Evolutionary conservation across 1,139 yeast species (phyloP).

Genomic region (Suhomyces atakaporum): DNA sequence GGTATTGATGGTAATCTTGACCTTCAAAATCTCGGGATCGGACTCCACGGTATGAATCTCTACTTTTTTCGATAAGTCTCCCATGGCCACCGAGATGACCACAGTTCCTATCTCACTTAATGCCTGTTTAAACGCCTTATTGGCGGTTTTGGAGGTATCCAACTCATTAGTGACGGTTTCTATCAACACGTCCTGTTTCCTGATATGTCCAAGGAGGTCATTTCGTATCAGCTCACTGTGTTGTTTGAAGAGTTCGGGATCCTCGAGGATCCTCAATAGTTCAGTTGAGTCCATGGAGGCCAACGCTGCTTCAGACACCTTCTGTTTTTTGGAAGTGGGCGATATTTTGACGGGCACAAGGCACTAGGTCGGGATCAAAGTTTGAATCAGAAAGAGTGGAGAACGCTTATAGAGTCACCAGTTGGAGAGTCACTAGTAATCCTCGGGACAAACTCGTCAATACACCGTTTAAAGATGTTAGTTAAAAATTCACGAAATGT

Average conservation of each 20-base stretch:
- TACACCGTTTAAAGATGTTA: no score
- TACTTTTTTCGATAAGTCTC: slow-evolving; percentile 78
- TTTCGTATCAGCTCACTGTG: slow-evolving; percentile 36
- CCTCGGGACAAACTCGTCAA: no score
- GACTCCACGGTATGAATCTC: slow-evolving; percentile 70
- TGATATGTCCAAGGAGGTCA: slow-evolving; percentile 33
- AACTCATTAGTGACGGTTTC: slow-evolving; percentile 41
- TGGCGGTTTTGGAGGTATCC: slow-evolving; percentile 60
- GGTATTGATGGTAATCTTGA: slow-evolving; percentile 78
- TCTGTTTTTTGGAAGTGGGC: slow-evolving; percentile 15
- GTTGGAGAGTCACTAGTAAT: no score
- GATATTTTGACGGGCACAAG: no score
- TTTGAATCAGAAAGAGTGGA: no score
- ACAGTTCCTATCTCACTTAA: slow-evolving; percentile 79
- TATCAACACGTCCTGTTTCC: slow-evolving; percentile 34
- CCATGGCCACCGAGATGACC: slow-evolving; percentile 81
- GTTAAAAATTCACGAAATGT: no score
- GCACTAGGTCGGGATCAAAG: no score
- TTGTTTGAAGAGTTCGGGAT: slow-evolving; percentile 39
- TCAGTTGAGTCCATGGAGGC: slow-evolving; percentile 38
- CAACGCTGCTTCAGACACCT: slow-evolving; percentile 8
- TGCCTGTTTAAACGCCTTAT: slow-evolving; percentile 76
- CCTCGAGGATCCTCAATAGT: slow-evolving; percentile 37
- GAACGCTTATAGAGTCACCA: no score
- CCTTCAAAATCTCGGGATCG: slow-evolving; percentile 74